phyloP scores from a whole-genome alignment of 306 rosid genomes.

The Citrullus colocynthis region DNA sequence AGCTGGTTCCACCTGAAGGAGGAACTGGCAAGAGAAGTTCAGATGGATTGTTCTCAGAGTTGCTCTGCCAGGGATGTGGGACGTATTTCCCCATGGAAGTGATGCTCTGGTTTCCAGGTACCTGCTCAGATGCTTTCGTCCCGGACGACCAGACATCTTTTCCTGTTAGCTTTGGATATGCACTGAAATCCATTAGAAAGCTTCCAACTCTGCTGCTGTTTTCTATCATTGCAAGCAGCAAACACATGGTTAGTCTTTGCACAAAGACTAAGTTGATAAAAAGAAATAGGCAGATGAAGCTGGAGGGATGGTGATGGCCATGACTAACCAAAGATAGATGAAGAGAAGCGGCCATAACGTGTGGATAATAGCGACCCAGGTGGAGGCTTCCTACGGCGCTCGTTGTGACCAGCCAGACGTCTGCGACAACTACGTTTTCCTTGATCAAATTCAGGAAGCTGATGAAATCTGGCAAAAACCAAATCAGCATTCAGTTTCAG shows the following conservation, averaged over 20 bases:
- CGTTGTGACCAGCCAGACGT: constrained; percentile 92
- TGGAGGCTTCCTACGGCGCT: constrained; percentile 88
- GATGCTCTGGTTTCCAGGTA: constrained; percentile 26
- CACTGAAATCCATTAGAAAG: constrained; percentile 64
- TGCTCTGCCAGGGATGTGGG: constrained; percentile 49
- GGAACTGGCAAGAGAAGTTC: constrained; percentile 55
- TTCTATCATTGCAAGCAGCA: constrained; percentile 26
- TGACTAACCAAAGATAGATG: constrained; percentile 49
- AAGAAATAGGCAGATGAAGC: background rate
- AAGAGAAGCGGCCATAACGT: constrained; percentile 40
- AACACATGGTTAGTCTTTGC: background rate
- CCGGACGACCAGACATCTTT: constrained; percentile 37
- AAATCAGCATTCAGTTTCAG: background rate
- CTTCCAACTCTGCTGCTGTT: constrained; percentile 43
- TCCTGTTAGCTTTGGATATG: constrained; percentile 42
- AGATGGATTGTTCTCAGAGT: constrained; percentile 32
- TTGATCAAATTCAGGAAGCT: constrained; percentile 85
- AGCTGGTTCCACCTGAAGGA: constrained; percentile 40
- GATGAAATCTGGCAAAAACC: constrained; percentile 59
- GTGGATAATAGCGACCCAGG: constrained; percentile 55
- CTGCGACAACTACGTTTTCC: constrained; percentile 93
- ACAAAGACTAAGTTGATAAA: background rate
- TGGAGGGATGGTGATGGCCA: background rate
- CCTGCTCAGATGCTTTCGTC: constrained; percentile 33
- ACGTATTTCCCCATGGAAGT: constrained; percentile 18